These are phyloP conservation scores for Epithele typhae DNA, from an alignment of 768 basidiomycete genomes.

Conservation along the genomic window DNA sequence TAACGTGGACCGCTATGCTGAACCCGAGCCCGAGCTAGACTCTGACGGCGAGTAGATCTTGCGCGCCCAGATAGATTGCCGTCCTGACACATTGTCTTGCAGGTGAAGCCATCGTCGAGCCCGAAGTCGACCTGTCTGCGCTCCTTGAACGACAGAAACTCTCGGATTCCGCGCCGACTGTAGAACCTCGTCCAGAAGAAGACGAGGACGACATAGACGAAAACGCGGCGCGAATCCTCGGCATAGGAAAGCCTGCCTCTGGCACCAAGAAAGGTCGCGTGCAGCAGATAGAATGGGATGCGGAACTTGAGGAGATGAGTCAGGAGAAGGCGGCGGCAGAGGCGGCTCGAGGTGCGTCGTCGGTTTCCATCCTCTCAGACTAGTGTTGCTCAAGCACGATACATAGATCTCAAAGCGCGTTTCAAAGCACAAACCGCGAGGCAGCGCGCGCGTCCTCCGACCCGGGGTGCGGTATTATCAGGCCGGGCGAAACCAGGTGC, in stretches of 20 bases:
- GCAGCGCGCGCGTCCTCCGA: conserved; percentile 16
- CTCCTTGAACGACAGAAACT: conserved; percentile 64
- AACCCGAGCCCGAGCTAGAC: conserved; percentile 64
- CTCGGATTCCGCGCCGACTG: conserved; percentile 21
- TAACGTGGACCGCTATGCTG: conserved; percentile 72
- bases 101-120: conserved; percentile 67
- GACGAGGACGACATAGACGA: conserved; percentile 58
- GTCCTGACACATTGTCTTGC: neutral
- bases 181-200: conserved; percentile 19
- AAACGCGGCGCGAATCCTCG: conserved; percentile 47
- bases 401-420: conserved; percentile 28
- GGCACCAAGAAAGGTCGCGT: conserved; percentile 58
- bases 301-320: conserved; percentile 56
- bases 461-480: conserved; percentile 9
- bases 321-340: conserved; percentile 72
- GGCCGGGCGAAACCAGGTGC: conserved; percentile 1
- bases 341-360: conserved; percentile 60
- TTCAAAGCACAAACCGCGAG: conserved; percentile 24
- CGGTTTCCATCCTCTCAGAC: neutral
- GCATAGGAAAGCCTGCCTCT: neutral
- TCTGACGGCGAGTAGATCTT: conserved; percentile 54
- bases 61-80: too few relatives aligned
- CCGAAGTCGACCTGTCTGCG: conserved; percentile 65
- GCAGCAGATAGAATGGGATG: conserved; percentile 65
- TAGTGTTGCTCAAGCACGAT: neutral